Evolutionary conservation across 768 basidiomycete species (phyloP), one percentile per base, ranked within the genome.

Genomic region (Pholiota molesta): DNA sequence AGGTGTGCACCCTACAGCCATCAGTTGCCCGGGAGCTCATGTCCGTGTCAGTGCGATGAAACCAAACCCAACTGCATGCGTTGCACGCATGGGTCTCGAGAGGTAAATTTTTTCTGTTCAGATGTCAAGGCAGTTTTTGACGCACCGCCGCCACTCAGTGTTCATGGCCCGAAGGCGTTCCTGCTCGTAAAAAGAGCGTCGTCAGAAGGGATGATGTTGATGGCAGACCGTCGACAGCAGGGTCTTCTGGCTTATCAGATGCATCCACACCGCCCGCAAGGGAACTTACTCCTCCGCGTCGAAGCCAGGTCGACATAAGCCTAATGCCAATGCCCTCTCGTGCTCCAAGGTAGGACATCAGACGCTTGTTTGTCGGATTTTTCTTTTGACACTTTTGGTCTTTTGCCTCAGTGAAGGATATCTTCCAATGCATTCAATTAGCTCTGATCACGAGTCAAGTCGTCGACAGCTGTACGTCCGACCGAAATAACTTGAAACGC

Each of bases 11-110:
- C 42, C n/a, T 26, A 51, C 55, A 42, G 42, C 51, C 16, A n/a
- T 63, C 51, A 29, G 14, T 11, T 44, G 26, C 56, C 52, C 39
- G 44, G 16, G 35, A 49, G 11, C 40, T 58, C 54, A 42, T 45
- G 52, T 58, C 39, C 58, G 26, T 52, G 59, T 16, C 65, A 94
- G 91, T 98, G 95, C 75, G 95, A 96, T 73, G 95, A 98, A 77
- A 84, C 84, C 13, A 92, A 95, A 72, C 95, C 95, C 58, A 84
- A 82, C 60, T 97, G 95, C 78, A 86, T 87, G 80, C 86, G 94
- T 37, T 97, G 94, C 69, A 85, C 87, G 26, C 92, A 93, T 74
- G 90, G 91, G 10, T 90, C 94, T 69, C 83, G 93, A 74, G 91
- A 94, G 68, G 92, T 92, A 74, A 16, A 23, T 57, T 37, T 57